Evolutionary conservation across 495 filamentous ascomycete genomes (phyloP).

Genomic region (Penicillium tannophilum): DNA sequence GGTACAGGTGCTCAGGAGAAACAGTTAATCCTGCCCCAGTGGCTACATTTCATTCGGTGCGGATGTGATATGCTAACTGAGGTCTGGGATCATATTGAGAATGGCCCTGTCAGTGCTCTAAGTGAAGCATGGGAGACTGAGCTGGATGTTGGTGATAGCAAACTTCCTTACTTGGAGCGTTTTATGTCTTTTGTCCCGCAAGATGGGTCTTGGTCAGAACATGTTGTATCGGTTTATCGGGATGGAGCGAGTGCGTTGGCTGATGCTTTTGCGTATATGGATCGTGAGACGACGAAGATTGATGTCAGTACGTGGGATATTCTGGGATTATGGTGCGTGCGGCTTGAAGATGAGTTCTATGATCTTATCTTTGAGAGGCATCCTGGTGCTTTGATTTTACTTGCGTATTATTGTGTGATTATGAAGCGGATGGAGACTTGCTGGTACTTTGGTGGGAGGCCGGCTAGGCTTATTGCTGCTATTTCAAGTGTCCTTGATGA

Average conservation of each 20-base stretch:
- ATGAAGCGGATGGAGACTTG: slow-evolving; percentile 28
- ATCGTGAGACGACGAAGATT: slow-evolving; percentile 4
- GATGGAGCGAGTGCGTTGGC: slow-evolving; percentile 15
- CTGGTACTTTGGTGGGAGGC: slow-evolving; percentile 39
- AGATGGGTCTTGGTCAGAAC: slow-evolving; percentile 14
- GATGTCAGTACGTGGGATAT: slow-evolving; percentile 20
- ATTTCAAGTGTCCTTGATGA: slow-evolving; percentile 31
- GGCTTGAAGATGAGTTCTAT: slow-evolving; percentile 30
- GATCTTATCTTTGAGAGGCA: slow-evolving; percentile 28
- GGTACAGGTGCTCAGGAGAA: background rate
- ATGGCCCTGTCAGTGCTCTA: slow-evolving; percentile 12
- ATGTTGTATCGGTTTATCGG: slow-evolving; percentile 16
- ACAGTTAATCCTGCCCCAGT: slow-evolving; percentile 16
- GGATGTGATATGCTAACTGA: slow-evolving; percentile 23
- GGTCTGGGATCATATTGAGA: slow-evolving; percentile 21
- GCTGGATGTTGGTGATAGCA: slow-evolving; percentile 7
- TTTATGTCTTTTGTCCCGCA: slow-evolving; percentile 15
- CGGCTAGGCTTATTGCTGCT: slow-evolving; percentile 27
- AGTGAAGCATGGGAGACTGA: slow-evolving; percentile 21
- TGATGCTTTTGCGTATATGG: slow-evolving; percentile 18
- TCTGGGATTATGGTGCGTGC: slow-evolving; percentile 36
- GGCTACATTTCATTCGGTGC: slow-evolving; percentile 22
- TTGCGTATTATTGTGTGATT: slow-evolving; percentile 42
- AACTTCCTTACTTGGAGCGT: slow-evolving; percentile 15
- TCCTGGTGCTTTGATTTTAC: slow-evolving; percentile 40